Evolutionary conservation across 2,329 filamentous ascomycete species (phyloP).

Genomic region (Gremmenia infestans): DNA sequence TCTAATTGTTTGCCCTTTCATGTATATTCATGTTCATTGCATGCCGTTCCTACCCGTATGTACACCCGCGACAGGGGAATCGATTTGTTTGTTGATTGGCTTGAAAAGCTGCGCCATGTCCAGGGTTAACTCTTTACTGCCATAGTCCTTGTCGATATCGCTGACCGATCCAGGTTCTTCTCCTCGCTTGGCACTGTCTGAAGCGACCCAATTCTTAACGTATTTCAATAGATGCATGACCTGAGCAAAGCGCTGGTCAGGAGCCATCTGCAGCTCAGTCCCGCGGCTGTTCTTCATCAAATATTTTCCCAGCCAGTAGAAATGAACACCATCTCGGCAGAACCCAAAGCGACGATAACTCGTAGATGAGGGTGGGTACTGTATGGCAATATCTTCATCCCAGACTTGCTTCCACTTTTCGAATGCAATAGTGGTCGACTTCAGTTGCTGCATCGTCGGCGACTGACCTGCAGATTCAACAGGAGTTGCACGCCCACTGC

Average conservation of each 20-base stretch:
- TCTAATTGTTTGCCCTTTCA: slow-evolving; percentile 13
- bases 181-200: slow-evolving; percentile 59
- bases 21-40: slow-evolving; percentile 16
- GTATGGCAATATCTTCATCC: slow-evolving; percentile 64
- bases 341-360: slow-evolving; percentile 60
- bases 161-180: slow-evolving; percentile 64
- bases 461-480: slow-evolving; percentile 33
- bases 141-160: slow-evolving; percentile 64
- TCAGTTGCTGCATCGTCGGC: slow-evolving; percentile 41
- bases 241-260: slow-evolving; percentile 56
- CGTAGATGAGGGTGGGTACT: slow-evolving; percentile 56
- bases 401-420: slow-evolving; percentile 69
- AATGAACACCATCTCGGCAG: slow-evolving; percentile 66
- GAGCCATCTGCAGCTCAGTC: slow-evolving; percentile 48
- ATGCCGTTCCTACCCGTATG: slow-evolving; percentile 21
- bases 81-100: slow-evolving; percentile 45
- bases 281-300: slow-evolving; percentile 55
- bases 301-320: slow-evolving; percentile 66
- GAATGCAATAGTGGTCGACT: slow-evolving; percentile 49
- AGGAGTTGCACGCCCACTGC: slow-evolving; percentile 43
- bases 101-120: slow-evolving; percentile 69
- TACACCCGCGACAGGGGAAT: slow-evolving; percentile 32
- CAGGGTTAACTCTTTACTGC: slow-evolving; percentile 57
- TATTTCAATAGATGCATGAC: slow-evolving; percentile 57
- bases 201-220: slow-evolving; percentile 54